Base-by-base conservation (phyloP, 495 filamentous ascomycete genomes). In the Aspergillus cristatus region DNA sequence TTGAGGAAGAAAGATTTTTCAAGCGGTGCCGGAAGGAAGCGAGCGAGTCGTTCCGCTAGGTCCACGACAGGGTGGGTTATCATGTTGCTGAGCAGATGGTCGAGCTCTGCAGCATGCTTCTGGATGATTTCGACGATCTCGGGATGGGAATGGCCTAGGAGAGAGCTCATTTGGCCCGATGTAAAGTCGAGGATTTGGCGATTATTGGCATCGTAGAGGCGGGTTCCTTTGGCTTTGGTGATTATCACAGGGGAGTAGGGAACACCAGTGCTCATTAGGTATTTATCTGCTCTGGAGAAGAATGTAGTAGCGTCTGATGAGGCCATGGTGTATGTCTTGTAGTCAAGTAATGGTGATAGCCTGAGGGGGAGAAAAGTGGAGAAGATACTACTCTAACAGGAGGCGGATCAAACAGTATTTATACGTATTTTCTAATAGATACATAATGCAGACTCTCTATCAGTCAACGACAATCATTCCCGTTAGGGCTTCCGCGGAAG, bases 51-150 rank as follows among this genome's bases (percentile, higher is more conserved):
- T 36, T 65, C 60, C 1, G 62, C 68, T 0, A 75, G 48, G 2
- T 55, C 50, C 6, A 75, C 48, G 1, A 76, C 72, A 0, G 75
- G 75, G 2, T 64, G 59, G 0, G 66, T 68, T 11, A 75, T 43
- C 72, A 76, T 76, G 15, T 63, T 70, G 28, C 60, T 70, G 47
- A 70, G 66, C 15, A 75, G 65, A 35, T 78, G 74, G 42, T 76
- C 72, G 25, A 76, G 64, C 22, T 57, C 40, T 1, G 48, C 51
- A 12, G 65, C 61, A 32, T 68, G 56, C 0, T 67, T 38, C 7
- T 47, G 38, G 18, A 76, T 67, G 0, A 66, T 59, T 15, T 65
- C 42, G 6, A 76, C 69, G 24, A 76, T 71, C 35, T 78, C 72
- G 1, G 74, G 71, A 41, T 76, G 65, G 0, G 63, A 66, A 41